A percentile compares a stretch with the other conserved stretches of the same genome.
Evolutionary conservation across 371 early-diverging fungal genomes (phyloP).

Genomic region (Capniomyces stellatus): DNA sequence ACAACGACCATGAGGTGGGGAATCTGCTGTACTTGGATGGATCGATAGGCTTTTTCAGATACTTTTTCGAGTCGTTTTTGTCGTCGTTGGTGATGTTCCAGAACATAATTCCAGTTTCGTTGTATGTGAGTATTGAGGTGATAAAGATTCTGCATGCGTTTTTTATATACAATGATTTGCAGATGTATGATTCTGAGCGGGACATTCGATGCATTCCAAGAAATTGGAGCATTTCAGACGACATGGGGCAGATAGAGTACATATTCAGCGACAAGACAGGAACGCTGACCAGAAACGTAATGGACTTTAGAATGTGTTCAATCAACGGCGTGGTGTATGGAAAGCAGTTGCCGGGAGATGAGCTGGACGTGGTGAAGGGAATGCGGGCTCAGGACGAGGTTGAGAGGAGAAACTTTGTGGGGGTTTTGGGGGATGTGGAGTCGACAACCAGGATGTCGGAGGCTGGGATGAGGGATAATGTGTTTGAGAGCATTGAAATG

Average conservation of each 20-base stretch:
- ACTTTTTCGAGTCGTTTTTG: conserved; percentile 27
- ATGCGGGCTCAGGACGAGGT: conserved; percentile 20
- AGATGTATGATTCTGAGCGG: conserved; percentile 61
- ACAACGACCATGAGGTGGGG: conserved; percentile 7
- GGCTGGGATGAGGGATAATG: too few species aligned
- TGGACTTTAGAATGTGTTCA: conserved; percentile 81
- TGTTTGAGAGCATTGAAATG: neutral
- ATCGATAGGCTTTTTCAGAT: conserved; percentile 6
- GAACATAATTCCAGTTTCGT: conserved; percentile 90
- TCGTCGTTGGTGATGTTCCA: conserved; percentile 78
- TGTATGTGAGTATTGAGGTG: conserved; percentile 89
- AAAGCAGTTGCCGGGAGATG: conserved; percentile 22
- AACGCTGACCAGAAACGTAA: conserved; percentile 92
- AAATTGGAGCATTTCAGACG: conserved; percentile 87
- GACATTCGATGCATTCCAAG: conserved; percentile 48
- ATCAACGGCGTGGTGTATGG: conserved; percentile 72
- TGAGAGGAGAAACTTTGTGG: conserved; percentile 20
- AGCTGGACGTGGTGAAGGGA: conserved; percentile 23
- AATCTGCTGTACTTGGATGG: conserved; percentile 11
- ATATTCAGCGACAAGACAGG: conserved; percentile 97
- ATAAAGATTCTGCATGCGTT: conserved; percentile 60
- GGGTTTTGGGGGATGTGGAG: conserved; percentile 3
- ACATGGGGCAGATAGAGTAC: conserved; percentile 88
- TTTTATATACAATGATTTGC: conserved; percentile 69
- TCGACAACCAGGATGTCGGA: neutral